phyloP scores from a whole-genome alignment of 192 early-diverging fungal species.

The Backusella circina region DNA sequence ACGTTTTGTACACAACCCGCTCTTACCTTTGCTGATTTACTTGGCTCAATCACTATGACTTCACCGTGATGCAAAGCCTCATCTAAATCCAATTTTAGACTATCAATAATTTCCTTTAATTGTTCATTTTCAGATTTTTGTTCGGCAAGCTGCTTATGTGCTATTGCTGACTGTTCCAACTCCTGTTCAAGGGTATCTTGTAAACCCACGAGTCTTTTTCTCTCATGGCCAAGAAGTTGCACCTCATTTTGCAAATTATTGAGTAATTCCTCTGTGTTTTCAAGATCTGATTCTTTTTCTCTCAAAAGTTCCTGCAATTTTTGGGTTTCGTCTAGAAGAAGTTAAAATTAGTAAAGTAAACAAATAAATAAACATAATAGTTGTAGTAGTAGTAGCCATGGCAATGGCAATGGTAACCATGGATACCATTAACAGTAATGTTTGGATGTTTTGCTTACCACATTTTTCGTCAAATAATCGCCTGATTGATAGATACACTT shows the following conservation, averaged over 20 bases:
- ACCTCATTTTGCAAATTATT: constrained; percentile 28
- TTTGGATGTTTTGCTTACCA: constrained; percentile 17
- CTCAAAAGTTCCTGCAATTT: constrained; percentile 35
- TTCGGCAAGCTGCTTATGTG: constrained; percentile 35
- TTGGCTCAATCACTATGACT: background rate
- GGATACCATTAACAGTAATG: background rate
- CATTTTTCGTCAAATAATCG: constrained; percentile 40
- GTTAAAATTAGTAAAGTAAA: background rate
- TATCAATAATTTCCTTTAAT: constrained; percentile 39
- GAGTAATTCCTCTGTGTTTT: constrained; percentile 27
- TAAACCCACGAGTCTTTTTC: constrained; percentile 28
- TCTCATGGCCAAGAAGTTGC: constrained; percentile 25
- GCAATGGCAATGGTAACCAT: background rate
- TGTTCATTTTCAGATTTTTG: constrained; percentile 38
- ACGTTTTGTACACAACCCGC: background rate
- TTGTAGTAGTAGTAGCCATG: too few species aligned
- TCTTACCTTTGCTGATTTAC: background rate
- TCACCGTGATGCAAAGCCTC: constrained; percentile 22
- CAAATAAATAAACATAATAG: background rate
- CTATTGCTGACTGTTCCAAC: constrained; percentile 22
- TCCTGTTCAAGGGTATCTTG: constrained; percentile 29
- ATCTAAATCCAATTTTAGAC: constrained; percentile 37
- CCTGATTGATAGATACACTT: constrained; percentile 37
- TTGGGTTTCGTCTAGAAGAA: constrained; percentile 35
- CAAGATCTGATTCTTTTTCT: constrained; percentile 35